Evolutionary conservation across 2,329 filamentous ascomycete species (phyloP), one percentile per base, ranked within the genome.

Genomic region (Fusarium sp.): DNA sequence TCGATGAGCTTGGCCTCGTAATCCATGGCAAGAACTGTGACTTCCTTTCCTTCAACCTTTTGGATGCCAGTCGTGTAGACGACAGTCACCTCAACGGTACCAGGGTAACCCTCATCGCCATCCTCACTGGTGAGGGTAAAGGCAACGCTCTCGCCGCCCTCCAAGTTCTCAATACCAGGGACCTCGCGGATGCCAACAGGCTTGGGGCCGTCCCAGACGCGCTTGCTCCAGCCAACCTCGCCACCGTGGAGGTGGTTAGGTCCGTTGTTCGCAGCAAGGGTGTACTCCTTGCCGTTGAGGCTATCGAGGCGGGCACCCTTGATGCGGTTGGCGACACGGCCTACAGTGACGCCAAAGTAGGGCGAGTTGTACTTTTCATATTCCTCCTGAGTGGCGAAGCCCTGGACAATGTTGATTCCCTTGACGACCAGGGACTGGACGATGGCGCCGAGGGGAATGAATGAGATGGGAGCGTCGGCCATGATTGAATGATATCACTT

Each of bases 301-400:
- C 87, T 87, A 73, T 91, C 84, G 80, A 98, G 91, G 75, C 90
- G 87, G 29, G 92, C 94, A 78, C 88, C 86, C 65, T 90, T 89
- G 80, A 98, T 91, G 66, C 96, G 92, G 85, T 98, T 98, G 70
- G 95, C 90, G 22, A 92, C 86, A 62, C 91, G 93, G 64, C 96
- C 96, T 81, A 98, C 98, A 51, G 94, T 98, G 81, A 96, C 95
- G 73, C 96, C 96, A 80, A 98, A 98, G 86, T 91, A 95, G 2
- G 94, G 91, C 12, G 83, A 85, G 84, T 96, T 96, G 86, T 95
- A 85, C 75, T 90, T 84, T 73, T 88, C 88, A 85, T 98, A 98
- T 69, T 92, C 89, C 51, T 93, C 90, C 62, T 93, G 89, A 16
- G 88, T 91, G 20, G 93, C 90, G 84, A 98, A 98, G 62, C 92